These are phyloP conservation scores for Sugiyamaella neomexicana DNA, from an alignment of 1,139 yeast species.

Conservation along the genomic window DNA sequence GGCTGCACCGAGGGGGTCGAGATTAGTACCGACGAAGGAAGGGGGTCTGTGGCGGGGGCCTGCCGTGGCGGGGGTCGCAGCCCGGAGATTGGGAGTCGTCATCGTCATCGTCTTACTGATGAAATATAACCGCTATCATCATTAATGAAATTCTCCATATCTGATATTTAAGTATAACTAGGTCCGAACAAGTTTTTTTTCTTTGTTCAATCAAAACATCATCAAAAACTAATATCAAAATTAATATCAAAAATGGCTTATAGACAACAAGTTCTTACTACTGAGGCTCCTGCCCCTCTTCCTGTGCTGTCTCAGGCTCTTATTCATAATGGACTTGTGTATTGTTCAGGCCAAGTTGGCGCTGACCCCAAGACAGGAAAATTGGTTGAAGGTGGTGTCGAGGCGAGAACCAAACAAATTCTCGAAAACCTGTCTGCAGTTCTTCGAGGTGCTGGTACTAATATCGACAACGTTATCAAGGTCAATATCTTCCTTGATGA, in stretches of 20 bases:
- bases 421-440: slow-evolving; percentile 44
- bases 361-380: slow-evolving; percentile 41
- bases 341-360: slow-evolving; percentile 51
- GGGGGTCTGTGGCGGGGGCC: neutral
- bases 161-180: neutral
- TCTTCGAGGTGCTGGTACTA: slow-evolving; percentile 50
- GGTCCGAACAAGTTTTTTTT: neutral
- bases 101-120: neutral
- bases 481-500: slow-evolving; percentile 53
- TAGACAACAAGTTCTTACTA: slow-evolving; percentile 29
- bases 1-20: neutral
- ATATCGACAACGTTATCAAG: slow-evolving; percentile 53
- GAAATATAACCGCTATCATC: neutral
- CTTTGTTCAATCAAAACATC: neutral
- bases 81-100: neutral
- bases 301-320: slow-evolving; percentile 50
- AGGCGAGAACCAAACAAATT: slow-evolving; percentile 31
- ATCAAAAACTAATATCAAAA: neutral
- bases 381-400: slow-evolving; percentile 35
- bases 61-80: neutral
- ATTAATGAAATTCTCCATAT: no score
- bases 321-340: slow-evolving; percentile 52
- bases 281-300: slow-evolving; percentile 33
- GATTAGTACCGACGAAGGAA: no score
- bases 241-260: slow-evolving; percentile 17